These are phyloP conservation scores for Hyphodiscus sp. DNA, from an alignment of 2,329 filamentous ascomycete genomes.

Conservation along the genomic window DNA sequence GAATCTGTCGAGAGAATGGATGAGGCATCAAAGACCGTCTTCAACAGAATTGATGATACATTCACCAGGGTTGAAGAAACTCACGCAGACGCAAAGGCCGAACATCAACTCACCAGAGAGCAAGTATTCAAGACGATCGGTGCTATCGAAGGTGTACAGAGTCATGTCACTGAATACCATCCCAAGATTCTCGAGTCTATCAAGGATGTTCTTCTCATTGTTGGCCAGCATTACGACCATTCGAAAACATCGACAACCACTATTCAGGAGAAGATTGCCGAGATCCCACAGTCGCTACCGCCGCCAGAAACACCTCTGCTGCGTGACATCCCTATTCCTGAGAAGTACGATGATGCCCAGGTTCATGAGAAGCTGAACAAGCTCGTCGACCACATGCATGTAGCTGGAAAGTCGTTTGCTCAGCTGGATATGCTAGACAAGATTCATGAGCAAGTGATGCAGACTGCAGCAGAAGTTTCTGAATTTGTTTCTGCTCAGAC, in stretches of 20 bases:
- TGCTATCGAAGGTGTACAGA: conserved; percentile 69
- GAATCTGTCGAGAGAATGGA: conserved; percentile 83
- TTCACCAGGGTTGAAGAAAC: conserved; percentile 69
- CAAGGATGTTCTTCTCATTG: conserved; percentile 75
- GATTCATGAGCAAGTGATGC: conserved; percentile 81
- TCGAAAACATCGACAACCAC: conserved; percentile 59
- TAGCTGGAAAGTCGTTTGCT: conserved; percentile 61
- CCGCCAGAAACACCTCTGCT: conserved; percentile 50
- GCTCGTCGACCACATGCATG: conserved; percentile 57
- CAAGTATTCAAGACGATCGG: conserved; percentile 70
- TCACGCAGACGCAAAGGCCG: conserved; percentile 64
- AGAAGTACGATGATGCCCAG: conserved; percentile 57
- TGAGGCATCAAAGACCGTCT: conserved; percentile 80
- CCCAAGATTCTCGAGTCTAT: conserved; percentile 84
- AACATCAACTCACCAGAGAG: conserved; percentile 77
- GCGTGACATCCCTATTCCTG: conserved; percentile 38
- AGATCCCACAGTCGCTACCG: conserved; percentile 40
- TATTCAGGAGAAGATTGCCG: conserved; percentile 52
- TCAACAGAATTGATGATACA: conserved; percentile 74
- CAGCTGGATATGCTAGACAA: conserved; percentile 80
- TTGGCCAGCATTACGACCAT: conserved; percentile 84
- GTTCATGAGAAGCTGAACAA: conserved; percentile 52
- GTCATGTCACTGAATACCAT: conserved; percentile 73
- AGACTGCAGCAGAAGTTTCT: conserved; percentile 77
- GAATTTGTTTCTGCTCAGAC: conserved; percentile 75